phyloP scores from a whole-genome alignment of 164 flowering plant species.

The Malania oleifera region DNA sequence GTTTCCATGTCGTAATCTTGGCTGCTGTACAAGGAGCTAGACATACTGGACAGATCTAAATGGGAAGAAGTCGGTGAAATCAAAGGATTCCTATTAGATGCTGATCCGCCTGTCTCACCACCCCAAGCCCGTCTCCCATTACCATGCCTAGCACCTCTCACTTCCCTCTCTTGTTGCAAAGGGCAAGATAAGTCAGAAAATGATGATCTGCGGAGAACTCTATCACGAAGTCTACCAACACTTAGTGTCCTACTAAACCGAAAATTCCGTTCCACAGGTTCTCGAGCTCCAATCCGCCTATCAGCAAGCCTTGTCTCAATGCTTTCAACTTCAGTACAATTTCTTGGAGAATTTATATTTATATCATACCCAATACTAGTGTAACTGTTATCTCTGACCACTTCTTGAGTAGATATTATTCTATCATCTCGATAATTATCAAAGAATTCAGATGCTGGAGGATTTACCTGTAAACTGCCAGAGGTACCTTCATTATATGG shows the following conservation, averaged over 20 bases:
- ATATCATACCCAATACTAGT: slow-evolving; percentile 16
- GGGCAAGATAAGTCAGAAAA: slow-evolving; percentile 51
- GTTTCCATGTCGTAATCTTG: slow-evolving; percentile 46
- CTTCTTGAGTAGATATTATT: slow-evolving; percentile 20
- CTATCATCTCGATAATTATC: slow-evolving; percentile 24
- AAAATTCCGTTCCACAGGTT: slow-evolving; percentile 72
- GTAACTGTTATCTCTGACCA: slow-evolving; percentile 19
- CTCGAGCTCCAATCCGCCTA: slow-evolving; percentile 51
- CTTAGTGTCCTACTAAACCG: slow-evolving; percentile 83
- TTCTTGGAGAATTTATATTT: slow-evolving; percentile 29
- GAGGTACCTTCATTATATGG: slow-evolving; percentile 22
- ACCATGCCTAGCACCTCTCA: slow-evolving; percentile 31
- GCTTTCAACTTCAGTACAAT: slow-evolving; percentile 28
- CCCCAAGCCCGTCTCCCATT: slow-evolving; percentile 24
- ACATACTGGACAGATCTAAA: slow-evolving; percentile 25
- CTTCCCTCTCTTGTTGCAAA: slow-evolving; percentile 47
- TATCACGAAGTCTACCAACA: slow-evolving; percentile 94
- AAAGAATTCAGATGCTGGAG: slow-evolving; percentile 18
- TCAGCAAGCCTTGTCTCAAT: slow-evolving; percentile 36
- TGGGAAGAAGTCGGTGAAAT: slow-evolving; percentile 28
- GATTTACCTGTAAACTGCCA: slow-evolving; percentile 11
- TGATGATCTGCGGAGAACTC: slow-evolving; percentile 84
- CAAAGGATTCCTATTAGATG: slow-evolving; percentile 25
- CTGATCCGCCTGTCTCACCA: slow-evolving; percentile 19
- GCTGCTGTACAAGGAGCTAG: slow-evolving; percentile 29